Evolutionary conservation across 2,329 filamentous ascomycete genomes (phyloP).

Genomic region (Botrytis hyacinthi): DNA sequence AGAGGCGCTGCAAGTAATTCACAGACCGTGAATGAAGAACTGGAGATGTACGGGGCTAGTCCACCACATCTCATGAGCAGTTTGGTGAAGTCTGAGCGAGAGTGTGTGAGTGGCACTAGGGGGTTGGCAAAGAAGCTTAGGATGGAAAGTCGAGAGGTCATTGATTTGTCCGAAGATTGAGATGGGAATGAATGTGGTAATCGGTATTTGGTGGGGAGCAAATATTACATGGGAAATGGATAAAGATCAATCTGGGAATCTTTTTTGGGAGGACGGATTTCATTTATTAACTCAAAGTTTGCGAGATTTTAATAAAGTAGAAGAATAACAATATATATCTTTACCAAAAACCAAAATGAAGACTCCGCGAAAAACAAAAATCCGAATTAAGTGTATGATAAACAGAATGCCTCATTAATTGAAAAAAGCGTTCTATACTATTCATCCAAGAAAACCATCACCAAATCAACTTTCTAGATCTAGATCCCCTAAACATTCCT

Average conservation of each 20-base stretch:
- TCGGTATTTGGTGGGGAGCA: too few species aligned
- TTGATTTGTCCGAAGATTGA: background rate
- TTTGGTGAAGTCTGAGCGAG: background rate
- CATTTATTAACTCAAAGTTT: too few species aligned
- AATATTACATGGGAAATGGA: background rate
- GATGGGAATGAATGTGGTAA: too few species aligned
- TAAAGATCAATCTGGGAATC: background rate
- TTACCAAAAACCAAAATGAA: too few species aligned
- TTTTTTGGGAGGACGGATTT: background rate
- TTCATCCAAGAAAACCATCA: too few species aligned
- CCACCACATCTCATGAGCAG: background rate
- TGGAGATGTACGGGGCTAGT: background rate
- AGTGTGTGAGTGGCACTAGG: background rate
- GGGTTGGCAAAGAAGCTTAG: background rate
- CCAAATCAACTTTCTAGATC: too few species aligned
- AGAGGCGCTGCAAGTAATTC: background rate
- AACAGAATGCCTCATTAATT: background rate
- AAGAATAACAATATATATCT: background rate
- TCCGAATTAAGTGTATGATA: fast-evolving
- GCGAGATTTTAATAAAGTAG: background rate
- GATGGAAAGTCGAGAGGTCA: background rate
- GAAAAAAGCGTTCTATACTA: fast-evolving
- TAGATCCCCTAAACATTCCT: too few species aligned
- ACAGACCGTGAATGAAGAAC: background rate
- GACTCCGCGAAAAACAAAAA: background rate